Base-by-base conservation (phyloP, 345 rosid genomes). In the Raphanus sativus region DNA sequence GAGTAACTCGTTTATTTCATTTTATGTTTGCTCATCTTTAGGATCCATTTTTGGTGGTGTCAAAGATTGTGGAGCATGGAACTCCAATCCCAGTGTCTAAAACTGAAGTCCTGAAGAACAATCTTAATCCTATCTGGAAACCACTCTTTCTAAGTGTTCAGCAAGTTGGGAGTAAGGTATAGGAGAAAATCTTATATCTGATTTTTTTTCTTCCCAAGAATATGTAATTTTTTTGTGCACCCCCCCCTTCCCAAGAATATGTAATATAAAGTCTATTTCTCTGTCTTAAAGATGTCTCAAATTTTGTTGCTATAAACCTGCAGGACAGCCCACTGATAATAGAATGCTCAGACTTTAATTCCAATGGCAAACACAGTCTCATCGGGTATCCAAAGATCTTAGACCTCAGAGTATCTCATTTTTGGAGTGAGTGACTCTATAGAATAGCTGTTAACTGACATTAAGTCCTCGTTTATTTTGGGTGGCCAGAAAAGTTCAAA, bases 111-210 rank as follows among this genome's bases (percentile, higher is more conserved):
- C 28, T 87, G 65, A 90, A 88, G 86, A 94, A 91, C 77, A 84
- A 90, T 79, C 81, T 70, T 50, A 85, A 80, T 73, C 98, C 97
- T 67, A 71, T 60, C 60, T 93, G 97, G 97, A 86, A 93, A 67
- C 86, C 93, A 62, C 67, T 93, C 60, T 87, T 80, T 84, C 79
- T 93, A 80, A 93, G 86, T 75, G 84, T 86, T 81, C 97, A 89
- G 84, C 97, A 91, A 86, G 89, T 91, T 60, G 95, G 95, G 77
- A 89, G 93, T 86, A 90, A 89, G 97, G 98, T 94, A 86, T 36
- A 26, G 12, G 3, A 38, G 30, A 58, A 72, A 48, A 64, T 73
- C 42, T 42, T 52, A 12, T 81, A 69, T 55, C 75, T 69, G 38
- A 1, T 28, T 28, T 28, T 28, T 28, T 28, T 4, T 4, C n/a